Base-by-base conservation (phyloP, 2,329 filamentous ascomycete genomes). In the Aureobasidium sp. region DNA sequence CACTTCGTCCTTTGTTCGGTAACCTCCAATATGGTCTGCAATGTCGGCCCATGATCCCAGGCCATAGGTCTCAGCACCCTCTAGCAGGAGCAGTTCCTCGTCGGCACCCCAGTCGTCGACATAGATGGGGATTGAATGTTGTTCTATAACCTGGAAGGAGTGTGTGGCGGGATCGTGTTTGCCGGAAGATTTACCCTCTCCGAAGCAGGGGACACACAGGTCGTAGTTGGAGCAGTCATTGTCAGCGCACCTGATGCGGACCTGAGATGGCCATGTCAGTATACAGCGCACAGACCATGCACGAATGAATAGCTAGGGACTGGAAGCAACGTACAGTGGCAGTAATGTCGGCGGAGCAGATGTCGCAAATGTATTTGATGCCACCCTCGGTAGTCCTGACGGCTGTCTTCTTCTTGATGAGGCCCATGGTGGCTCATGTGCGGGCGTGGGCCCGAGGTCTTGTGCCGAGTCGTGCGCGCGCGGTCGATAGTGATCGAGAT, bases 41-140 rank as follows among this genome's bases (percentile, higher is more conserved):
- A 99, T 95, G 70, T 99, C 94, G 42, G 92, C 91, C 93, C 94
- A 99, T 27, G 93, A 97, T 3, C 94, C 94, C 54, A 99, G 79
- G 0, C 94, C 94, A 72, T 99, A 99, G 62, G 91, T 96, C 75
- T 99, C 94, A 13, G 91, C 91, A 27, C 94, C 94, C 76, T 99
- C 94, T 0, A 99, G 77, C 59, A 99, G 78, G 5, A 97, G 78
- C n/a, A 97, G 77, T 74, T 99, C 94, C 73, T 99, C 94, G 72
- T 99, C 94, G 29, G 94, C 94, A 58, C 94, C 94, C 94, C 94
- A 99, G 71, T 96, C 92, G 62, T 85, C 83, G 67, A 92, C 88
- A 70, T 96, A 99, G 63, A 99, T 97, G 0, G 94, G 94, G 54
- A 99, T 96, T 0, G 93, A 97, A 72, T 99, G 96, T 70, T 97